phyloP scores from a whole-genome alignment of 1,139 yeast species.

The Taiozyma sp. region DNA sequence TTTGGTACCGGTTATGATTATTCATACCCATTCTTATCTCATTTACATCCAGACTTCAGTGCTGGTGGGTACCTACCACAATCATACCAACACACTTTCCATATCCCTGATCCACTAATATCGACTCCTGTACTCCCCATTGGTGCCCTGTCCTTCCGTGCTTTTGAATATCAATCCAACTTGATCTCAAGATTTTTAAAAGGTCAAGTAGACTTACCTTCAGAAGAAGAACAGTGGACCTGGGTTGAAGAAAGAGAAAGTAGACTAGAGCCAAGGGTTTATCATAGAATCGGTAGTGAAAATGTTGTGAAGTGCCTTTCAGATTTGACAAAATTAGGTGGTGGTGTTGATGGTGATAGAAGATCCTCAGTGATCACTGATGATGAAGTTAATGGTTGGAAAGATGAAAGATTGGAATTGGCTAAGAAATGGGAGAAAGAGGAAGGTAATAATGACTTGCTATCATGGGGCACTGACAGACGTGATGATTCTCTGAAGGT shows the following conservation, averaged over 20 bases:
- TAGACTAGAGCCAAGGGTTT: slow-evolving; percentile 26
- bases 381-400: background rate
- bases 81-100: slow-evolving; percentile 34
- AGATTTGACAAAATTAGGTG: slow-evolving; percentile 16
- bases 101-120: slow-evolving; percentile 37
- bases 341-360: too few species aligned
- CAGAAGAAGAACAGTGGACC: slow-evolving; percentile 9
- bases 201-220: slow-evolving; percentile 14
- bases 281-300: slow-evolving; percentile 28
- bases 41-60: slow-evolving; percentile 4
- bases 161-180: slow-evolving; percentile 21
- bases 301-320: slow-evolving; percentile 21
- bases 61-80: slow-evolving; percentile 23
- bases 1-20: slow-evolving; percentile 37
- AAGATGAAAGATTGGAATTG: too few species aligned
- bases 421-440: too few species aligned
- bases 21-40: slow-evolving; percentile 29
- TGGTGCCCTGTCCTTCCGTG: slow-evolving; percentile 17
- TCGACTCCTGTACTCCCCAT: slow-evolving; percentile 27
- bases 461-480: too few species aligned
- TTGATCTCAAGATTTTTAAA: slow-evolving; percentile 22
- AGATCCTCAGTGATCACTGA: background rate
- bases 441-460: too few species aligned
- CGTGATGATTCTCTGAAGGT: too few species aligned
- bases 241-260: slow-evolving; percentile 11